Base-by-base conservation (phyloP, 768 basidiomycete genomes). In the Porphyrellus cyaneotinctus region DNA sequence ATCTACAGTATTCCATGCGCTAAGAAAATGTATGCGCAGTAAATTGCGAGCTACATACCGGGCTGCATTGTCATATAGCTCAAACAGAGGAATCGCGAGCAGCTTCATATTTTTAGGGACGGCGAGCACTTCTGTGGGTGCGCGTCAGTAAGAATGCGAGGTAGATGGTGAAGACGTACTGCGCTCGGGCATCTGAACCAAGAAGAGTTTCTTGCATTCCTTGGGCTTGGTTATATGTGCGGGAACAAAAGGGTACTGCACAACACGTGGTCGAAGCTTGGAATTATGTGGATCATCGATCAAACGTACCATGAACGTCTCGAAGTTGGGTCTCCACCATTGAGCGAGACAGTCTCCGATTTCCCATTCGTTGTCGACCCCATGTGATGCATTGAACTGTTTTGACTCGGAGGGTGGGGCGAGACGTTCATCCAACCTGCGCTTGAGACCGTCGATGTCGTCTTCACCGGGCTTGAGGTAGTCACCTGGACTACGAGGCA, bases 41-140 rank as follows among this genome's bases (percentile, higher is more conserved):
- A 26, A 38, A 32, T 17, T 4, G 4, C 6, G 36, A 30, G 22
- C 8, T 39, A 66, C 74, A 45, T 68, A 87, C 78, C 95, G 78
- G 0, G 95, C 94, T 10, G 93, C 90, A 54, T 99, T 99, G 69
- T 98, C 97, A 66, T 98, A 99, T 14, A 98, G 76, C 71, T 99
- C 97, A 64, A 95, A 97, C 33, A 99, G 76, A 0, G 97, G 97
- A 42, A 97, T 92, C 17, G 95, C 95, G 37, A 95, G 83, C 9
- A 99, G 82, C 67, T 98, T 98, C 95, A 98, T 97, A 70, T 99
- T 99, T 73, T 91, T 91, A 0, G 97, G 97, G 4, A 99, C 95
- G 0, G 94, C 92, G 10, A 99, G 84, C 15, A 95, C 90, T 70
- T 97, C 95, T 97, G 70, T 20, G 52, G 35, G 32, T 24, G 26